Evolutionary conservation across 2,329 filamentous ascomycete genomes (phyloP).

Genomic region (Diaporthe destruens): DNA sequence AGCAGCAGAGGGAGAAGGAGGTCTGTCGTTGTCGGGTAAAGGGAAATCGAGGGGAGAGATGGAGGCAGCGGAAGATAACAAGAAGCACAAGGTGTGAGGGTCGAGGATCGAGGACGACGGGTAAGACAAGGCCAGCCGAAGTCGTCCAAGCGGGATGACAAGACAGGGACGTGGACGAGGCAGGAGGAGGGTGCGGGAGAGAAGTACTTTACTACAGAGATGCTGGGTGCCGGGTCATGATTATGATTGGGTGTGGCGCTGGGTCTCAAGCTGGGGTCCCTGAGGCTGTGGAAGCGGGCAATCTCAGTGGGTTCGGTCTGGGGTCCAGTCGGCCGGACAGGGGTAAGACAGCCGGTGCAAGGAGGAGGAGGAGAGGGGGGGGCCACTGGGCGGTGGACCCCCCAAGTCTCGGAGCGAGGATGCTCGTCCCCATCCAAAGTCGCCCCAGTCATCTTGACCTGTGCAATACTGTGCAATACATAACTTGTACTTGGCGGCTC

Average conservation of each 20-base stretch:
- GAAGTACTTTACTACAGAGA: constrained; percentile 41
- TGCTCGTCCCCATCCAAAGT: constrained; percentile 22
- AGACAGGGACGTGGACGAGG: constrained; percentile 38
- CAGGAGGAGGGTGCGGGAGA: constrained; percentile 40
- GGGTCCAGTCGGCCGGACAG: constrained; percentile 41
- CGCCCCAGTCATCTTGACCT: constrained; percentile 13
- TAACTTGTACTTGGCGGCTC: constrained; percentile 33
- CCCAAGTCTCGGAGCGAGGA: constrained; percentile 34
- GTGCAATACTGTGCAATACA: constrained; percentile 33
- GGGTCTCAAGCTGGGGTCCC: constrained; percentile 39
- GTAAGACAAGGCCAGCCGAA: constrained; percentile 41
- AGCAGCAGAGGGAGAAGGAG: neutral
- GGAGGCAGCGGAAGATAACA: constrained; percentile 34
- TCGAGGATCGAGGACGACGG: constrained; percentile 26
- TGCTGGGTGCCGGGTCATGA: constrained; percentile 36
- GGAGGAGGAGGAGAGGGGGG: constrained; percentile 37
- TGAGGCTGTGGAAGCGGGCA: constrained; percentile 38
- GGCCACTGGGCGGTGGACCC: constrained; percentile 33
- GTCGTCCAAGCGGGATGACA: constrained; percentile 39
- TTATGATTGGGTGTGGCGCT: constrained; percentile 38
- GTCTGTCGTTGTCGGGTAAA: constrained; percentile 13
- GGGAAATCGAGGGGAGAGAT: constrained; percentile 25
- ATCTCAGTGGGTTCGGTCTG: constrained; percentile 37
- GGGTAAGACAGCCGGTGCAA: constrained; percentile 42
- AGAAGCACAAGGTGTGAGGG: constrained; percentile 25